Evolutionary conservation across 768 basidiomycete genomes (phyloP).

Genomic region (Pleurotus salmoneostramineus): DNA sequence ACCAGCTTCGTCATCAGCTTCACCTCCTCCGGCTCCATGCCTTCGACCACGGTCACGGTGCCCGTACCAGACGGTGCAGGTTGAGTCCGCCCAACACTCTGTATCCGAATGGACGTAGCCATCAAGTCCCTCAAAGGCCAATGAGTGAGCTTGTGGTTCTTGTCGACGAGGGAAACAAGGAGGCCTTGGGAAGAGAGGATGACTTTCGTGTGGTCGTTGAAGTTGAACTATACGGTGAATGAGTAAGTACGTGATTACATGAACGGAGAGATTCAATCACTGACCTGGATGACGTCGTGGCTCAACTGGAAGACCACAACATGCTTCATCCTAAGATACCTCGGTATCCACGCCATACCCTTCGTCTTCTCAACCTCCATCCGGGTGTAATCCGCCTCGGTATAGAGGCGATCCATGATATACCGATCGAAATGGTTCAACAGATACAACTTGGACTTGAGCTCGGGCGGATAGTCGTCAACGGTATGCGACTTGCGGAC

Average conservation of each 20-base stretch:
- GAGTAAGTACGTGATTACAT: background rate
- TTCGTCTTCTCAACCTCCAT: slow-evolving; percentile 60
- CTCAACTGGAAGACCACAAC: slow-evolving; percentile 96
- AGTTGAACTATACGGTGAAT: slow-evolving; percentile 77
- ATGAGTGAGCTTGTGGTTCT: slow-evolving; percentile 73
- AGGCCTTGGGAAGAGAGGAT: slow-evolving; percentile 81
- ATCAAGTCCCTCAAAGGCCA: slow-evolving; percentile 73
- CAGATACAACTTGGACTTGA: slow-evolving; percentile 89
- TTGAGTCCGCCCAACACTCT: slow-evolving; percentile 6
- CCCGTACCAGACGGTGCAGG: slow-evolving; percentile 10
- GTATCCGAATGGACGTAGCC: slow-evolving; percentile 41
- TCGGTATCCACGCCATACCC: slow-evolving; percentile 95
- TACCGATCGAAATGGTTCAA: slow-evolving; percentile 93
- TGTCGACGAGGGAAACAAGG: slow-evolving; percentile 87
- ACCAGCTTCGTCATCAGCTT: slow-evolving; percentile 64
- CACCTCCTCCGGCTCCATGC: slow-evolving; percentile 46
- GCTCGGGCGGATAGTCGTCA: slow-evolving; percentile 69
- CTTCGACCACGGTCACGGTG: slow-evolving; percentile 14
- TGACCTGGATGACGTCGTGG: slow-evolving; percentile 91
- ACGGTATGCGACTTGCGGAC: slow-evolving; percentile 71
- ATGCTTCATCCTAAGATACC: slow-evolving; percentile 94
- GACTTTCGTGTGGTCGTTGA: slow-evolving; percentile 95
- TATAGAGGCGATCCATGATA: slow-evolving; percentile 87
- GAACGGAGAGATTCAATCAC: slow-evolving; percentile 15
- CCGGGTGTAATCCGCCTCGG: slow-evolving; percentile 82